These are phyloP conservation scores for Begonia masoniana DNA, from an alignment of 306 rosid species.

Conservation along the genomic window DNA sequence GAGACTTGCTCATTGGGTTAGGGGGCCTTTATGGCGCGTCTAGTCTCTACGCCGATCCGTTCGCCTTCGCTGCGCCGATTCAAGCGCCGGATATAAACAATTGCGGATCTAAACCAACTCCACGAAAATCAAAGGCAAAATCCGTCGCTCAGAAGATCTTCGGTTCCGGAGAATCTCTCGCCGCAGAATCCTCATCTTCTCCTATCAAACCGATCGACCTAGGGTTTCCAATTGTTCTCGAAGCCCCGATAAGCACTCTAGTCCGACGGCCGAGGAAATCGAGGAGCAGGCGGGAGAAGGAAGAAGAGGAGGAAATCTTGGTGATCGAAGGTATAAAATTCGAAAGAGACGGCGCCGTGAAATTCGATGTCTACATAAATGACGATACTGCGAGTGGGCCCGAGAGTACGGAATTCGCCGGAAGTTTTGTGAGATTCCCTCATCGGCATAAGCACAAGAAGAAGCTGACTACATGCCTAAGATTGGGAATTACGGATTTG, in stretches of 20 bases:
- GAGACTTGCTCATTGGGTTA: slow-evolving; percentile 48
- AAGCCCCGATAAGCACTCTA: slow-evolving; percentile 16
- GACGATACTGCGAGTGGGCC: slow-evolving; percentile 36
- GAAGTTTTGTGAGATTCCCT: slow-evolving; percentile 71
- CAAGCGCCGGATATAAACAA: slow-evolving; percentile 29
- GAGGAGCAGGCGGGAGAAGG: slow-evolving; percentile 33
- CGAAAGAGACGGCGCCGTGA: slow-evolving; percentile 23
- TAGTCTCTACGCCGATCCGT: slow-evolving; percentile 18
- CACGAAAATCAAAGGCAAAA: slow-evolving; percentile 4
- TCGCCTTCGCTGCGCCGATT: slow-evolving; percentile 48
- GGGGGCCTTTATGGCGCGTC: slow-evolving; percentile 51
- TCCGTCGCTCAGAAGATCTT: slow-evolving; percentile 11
- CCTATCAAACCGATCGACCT: neutral
- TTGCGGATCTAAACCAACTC: slow-evolving; percentile 48
- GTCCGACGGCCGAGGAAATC: slow-evolving; percentile 46
- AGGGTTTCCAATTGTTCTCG: slow-evolving; percentile 32
- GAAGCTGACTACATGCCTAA: slow-evolving; percentile 26
- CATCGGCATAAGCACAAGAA: slow-evolving; percentile 35
- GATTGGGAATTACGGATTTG: slow-evolving; percentile 46
- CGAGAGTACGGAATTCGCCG: slow-evolving; percentile 54
- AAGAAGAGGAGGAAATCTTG: slow-evolving; percentile 29
- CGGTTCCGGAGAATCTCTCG: slow-evolving; percentile 23
- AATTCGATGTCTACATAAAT: slow-evolving; percentile 62
- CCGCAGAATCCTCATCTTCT: slow-evolving; percentile 19
- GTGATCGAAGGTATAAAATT: slow-evolving; percentile 43